Evolutionary conservation across 345 rosid genomes (phyloP).

Genomic region (Pseudoturritis turrita): DNA sequence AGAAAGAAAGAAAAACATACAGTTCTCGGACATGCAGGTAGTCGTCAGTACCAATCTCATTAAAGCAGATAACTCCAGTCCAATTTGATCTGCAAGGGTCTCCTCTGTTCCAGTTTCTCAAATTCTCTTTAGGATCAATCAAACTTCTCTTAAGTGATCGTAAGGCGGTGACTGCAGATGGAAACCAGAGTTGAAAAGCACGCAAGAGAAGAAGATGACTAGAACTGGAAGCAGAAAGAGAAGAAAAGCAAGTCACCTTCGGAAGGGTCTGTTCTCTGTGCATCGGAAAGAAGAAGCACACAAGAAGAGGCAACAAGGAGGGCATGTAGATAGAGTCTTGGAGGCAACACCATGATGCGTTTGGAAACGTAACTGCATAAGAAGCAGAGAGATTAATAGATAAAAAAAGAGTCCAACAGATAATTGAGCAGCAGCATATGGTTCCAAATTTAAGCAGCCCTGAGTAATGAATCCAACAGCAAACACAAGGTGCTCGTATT

Average conservation of each 20-base stretch:
- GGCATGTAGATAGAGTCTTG: constrained; percentile 14
- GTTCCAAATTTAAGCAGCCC: background rate
- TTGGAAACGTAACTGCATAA: constrained; percentile 8
- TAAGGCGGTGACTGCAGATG: constrained; percentile 63
- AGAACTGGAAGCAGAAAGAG: background rate
- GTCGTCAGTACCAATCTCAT: constrained; percentile 41
- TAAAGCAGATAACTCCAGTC: constrained; percentile 64
- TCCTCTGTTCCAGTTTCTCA: constrained; percentile 61
- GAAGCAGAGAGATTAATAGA: background rate
- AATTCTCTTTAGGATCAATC: constrained; percentile 50
- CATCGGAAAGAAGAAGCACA: constrained; percentile 32
- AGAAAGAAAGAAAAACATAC: constrained; percentile 37
- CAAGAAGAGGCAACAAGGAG: constrained; percentile 32
- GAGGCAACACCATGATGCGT: constrained; percentile 34
- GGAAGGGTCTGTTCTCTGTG: constrained; percentile 46
- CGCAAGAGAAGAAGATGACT: background rate
- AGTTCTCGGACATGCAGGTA: constrained; percentile 63
- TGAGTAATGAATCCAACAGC: background rate
- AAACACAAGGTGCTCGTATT: background rate
- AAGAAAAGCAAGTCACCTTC: constrained; percentile 44
- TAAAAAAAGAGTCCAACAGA: background rate
- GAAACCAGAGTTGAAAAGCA: constrained; percentile 12
- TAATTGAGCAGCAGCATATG: background rate
- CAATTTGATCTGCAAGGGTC: constrained; percentile 87
- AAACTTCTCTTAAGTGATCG: constrained; percentile 42